phyloP scores from a whole-genome alignment of 164 flowering plant genomes.

The Aristolochia contorta region DNA sequence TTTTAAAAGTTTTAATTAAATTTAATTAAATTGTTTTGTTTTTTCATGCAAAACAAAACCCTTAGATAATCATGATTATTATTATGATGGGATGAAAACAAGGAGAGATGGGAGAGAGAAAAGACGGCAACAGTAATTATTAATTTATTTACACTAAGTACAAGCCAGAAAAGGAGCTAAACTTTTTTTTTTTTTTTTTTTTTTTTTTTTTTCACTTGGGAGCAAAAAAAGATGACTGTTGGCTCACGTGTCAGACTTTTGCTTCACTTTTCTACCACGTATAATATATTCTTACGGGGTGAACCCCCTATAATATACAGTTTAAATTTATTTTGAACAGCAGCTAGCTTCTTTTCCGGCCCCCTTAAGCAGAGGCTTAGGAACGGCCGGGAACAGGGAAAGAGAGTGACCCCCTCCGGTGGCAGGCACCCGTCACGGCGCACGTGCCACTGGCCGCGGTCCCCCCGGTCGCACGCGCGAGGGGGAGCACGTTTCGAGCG shows the following conservation, averaged over 20 bases:
- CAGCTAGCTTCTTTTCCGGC: no score
- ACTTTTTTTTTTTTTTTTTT: no score
- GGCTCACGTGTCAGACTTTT: constrained; percentile 12
- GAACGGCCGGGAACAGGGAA: constrained; percentile 5
- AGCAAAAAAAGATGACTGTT: constrained; percentile 4
- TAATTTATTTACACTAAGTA: not conserved
- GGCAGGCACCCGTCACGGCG: no score
- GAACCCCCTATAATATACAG: no score
- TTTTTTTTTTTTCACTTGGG: not conserved
- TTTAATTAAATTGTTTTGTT: no score
- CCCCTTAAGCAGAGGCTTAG: constrained; percentile 1
- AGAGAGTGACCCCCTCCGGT: not conserved
- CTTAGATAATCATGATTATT: not conserved
- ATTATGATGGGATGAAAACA: not conserved
- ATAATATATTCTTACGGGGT: no score
- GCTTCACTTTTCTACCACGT: constrained; percentile 11
- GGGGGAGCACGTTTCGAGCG: no score
- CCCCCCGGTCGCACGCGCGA: no score
- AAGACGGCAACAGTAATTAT: not conserved
- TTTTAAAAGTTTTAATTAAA: no score
- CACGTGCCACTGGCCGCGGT: not conserved
- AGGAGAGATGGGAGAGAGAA: not conserved
- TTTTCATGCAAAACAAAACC: no score
- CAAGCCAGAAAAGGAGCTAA: not conserved
- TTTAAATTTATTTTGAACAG: not conserved